phyloP scores from a whole-genome alignment of 2,329 filamentous ascomycete genomes.

The Epicoccum sorghinum region DNA sequence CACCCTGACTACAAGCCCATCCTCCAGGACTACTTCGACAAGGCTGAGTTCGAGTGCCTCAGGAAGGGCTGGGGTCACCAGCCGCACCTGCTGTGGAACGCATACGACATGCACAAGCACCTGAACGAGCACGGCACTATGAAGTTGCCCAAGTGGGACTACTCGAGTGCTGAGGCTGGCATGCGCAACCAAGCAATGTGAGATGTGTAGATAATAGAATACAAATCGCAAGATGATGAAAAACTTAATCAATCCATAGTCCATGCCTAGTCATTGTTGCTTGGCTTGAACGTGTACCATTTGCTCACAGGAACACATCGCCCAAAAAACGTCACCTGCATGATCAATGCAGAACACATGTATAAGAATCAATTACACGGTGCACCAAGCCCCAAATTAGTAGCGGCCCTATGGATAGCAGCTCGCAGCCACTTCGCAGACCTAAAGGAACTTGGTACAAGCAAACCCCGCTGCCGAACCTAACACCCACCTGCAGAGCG shows the following conservation, averaged over 20 bases:
- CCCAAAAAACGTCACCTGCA: too few species aligned
- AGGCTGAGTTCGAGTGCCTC: slow-evolving; percentile 84
- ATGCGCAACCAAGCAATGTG: not conserved
- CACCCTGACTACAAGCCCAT: slow-evolving; percentile 87
- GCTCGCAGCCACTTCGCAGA: too few species aligned
- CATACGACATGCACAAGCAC: slow-evolving; percentile 88
- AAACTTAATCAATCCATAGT: too few species aligned
- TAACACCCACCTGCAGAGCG: not conserved
- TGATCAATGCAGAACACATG: too few species aligned
- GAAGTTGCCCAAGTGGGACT: slow-evolving; percentile 75
- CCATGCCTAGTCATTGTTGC: too few species aligned
- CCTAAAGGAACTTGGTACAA: too few species aligned
- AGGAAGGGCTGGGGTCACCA: slow-evolving; percentile 89
- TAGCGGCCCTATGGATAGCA: too few species aligned
- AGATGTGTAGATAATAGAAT: not conserved
- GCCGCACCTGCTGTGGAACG: slow-evolving; percentile 84
- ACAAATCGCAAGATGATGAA: not conserved
- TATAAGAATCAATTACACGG: too few species aligned
- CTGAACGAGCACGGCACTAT: slow-evolving; percentile 83
- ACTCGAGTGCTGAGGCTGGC: slow-evolving; percentile 19
- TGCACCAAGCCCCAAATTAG: too few species aligned
- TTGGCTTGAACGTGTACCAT: too few species aligned
- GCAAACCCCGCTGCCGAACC: too few species aligned
- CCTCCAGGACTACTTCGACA: slow-evolving; percentile 80
- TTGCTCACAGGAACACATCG: too few species aligned